Evolutionary conservation across 2,329 filamentous ascomycete species (phyloP).

Genomic region (Aureobasidium sp.): DNA sequence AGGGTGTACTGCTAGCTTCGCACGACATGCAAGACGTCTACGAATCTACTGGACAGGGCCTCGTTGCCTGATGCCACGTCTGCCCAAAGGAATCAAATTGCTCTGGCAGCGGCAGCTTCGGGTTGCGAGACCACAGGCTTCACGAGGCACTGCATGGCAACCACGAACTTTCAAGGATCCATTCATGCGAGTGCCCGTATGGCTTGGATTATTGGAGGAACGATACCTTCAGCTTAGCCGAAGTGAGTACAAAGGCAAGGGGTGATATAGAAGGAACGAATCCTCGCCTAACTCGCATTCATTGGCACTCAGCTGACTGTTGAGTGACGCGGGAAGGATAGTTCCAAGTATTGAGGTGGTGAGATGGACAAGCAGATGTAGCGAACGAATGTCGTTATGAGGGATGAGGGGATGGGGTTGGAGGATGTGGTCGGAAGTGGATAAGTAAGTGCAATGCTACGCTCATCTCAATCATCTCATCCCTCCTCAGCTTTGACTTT

Average conservation of each 20-base stretch:
- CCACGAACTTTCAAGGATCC: conserved; percentile 1
- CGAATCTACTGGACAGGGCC: not conserved
- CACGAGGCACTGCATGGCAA: conserved; percentile 10
- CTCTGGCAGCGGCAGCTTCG: not conserved
- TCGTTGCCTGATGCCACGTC: not conserved
- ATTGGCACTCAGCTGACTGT: conserved; percentile 11
- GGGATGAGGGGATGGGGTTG: not conserved
- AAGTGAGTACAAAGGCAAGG: conserved; percentile 9
- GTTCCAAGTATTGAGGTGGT: not conserved
- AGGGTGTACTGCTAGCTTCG: conserved; percentile 8
- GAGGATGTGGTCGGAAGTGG: not conserved
- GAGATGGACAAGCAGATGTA: not conserved
- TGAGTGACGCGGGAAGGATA: conserved; percentile 2
- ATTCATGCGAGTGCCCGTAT: conserved; percentile 1
- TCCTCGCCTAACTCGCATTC: conserved; percentile 3
- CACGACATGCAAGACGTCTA: conserved; percentile 4
- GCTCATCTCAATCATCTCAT: not conserved
- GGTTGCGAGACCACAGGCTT: not conserved
- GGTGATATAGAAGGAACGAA: not conserved
- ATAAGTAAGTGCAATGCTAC: conserved; percentile 5
- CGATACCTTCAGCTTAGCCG: not conserved
- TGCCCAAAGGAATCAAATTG: not conserved
- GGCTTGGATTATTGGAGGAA: not conserved
- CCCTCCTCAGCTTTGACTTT: not conserved
- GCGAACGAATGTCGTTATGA: not conserved